Evolutionary conservation across 2,329 filamentous ascomycete genomes (phyloP), one percentile per base, ranked within the genome.

Genomic region (Cladobotryum protrusum): DNA sequence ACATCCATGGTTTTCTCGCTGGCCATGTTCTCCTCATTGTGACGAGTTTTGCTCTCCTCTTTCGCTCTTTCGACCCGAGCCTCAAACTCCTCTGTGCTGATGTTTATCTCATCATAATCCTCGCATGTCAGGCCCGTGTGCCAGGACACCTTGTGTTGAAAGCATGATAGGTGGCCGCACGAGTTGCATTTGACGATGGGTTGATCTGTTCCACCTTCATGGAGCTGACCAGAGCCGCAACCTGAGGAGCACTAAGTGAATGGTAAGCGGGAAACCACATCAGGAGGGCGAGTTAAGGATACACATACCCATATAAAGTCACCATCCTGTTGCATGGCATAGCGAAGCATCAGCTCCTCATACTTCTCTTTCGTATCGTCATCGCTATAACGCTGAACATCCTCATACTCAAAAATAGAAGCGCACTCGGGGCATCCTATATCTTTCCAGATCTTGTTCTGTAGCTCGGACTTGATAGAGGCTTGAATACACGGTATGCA

Each of bases 261-360:
- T 32, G 47, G 19, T n/a, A 19, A 4, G 15, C 18, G 43, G 39
- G 6, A 9, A 29, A 8, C 20, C 24, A 29, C 24, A 29, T 17
- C 9, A 29, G 9, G 14, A 19, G 34, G 13, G 11, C 13, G n/a
- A 3, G 33, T 14, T 33, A 9, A 39, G 14, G n/a, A 29, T 17
- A 36, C n/a, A 17, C 34, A 35, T 39, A 48, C 47, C 41, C 47
- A 48, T 34, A 48, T 9, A 14, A 48, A 48, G 41, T n/a, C 33
- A 5, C 40, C 12, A 15, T 19, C 19, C 4, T 48, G 32, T 11
- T 20, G 19, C 2, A 39, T n/a, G 5, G 41, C 40, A 11, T 37
- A 34, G 17, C 19, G 19, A 17, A 20, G 15, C 11, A 48, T 37
- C 12, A 48, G 29, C 3, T n/a, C 42, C 1, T 44, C 47, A 7